These are phyloP conservation scores for Scleroderma citrinum DNA, from an alignment of 768 basidiomycete genomes.

Conservation along the genomic window DNA sequence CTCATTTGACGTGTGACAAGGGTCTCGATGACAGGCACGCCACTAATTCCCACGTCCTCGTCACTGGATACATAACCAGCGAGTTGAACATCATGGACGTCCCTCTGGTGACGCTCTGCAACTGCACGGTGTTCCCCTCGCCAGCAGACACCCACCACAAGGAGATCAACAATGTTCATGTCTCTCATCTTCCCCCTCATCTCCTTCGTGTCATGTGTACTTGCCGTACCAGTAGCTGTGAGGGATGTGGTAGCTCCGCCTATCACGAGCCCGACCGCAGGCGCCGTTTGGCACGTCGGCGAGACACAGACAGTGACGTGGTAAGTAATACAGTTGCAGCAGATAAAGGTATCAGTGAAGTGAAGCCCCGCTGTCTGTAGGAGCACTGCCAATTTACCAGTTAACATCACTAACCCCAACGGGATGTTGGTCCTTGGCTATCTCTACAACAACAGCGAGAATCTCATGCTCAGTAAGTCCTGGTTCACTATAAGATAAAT, in stretches of 20 bases:
- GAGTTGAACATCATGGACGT: not conserved
- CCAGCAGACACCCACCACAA: constrained; percentile 1
- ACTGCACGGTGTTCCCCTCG: constrained; percentile 8
- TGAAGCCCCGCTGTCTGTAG: constrained; percentile 37
- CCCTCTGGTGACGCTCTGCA: constrained; percentile 10
- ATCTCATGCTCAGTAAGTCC: constrained; percentile 25
- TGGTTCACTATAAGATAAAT: not conserved
- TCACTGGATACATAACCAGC: not conserved
- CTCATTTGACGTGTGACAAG: no score
- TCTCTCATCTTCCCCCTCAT: constrained; percentile 19
- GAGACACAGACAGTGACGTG: constrained; percentile 44
- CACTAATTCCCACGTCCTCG: constrained; percentile 16
- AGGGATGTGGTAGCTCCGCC: constrained; percentile 47
- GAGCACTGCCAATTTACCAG: constrained; percentile 18
- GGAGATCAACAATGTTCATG: constrained; percentile 19
- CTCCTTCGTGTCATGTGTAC: constrained; percentile 13
- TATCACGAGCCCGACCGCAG: constrained; percentile 37
- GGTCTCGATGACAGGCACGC: not conserved
- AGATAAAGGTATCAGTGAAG: constrained; percentile 5
- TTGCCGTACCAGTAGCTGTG: constrained; percentile 27
- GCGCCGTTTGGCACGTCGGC: constrained; percentile 41
- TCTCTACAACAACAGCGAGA: constrained; percentile 23
- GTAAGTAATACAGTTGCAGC: constrained; percentile 21
- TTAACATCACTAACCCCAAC: constrained; percentile 22
- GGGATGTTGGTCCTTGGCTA: constrained; percentile 28